These are phyloP conservation scores for Tribonema minus DNA, from an alignment of 108 stramenopile species.

Conservation along the genomic window DNA sequence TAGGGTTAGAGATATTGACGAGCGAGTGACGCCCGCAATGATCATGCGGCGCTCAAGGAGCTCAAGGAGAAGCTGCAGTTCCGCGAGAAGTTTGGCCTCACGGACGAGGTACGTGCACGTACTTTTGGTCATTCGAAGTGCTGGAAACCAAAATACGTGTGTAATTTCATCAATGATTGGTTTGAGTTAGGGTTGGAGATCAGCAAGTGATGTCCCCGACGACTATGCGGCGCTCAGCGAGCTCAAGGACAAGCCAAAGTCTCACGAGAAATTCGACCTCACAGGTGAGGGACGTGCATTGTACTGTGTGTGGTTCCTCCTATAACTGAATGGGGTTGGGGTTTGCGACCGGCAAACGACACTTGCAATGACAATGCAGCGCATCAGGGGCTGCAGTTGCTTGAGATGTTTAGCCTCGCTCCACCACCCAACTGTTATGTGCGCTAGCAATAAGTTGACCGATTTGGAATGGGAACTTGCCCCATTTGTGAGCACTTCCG, in stretches of 20 bases:
- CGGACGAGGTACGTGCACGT: conserved; percentile 84
- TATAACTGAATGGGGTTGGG: too few species aligned
- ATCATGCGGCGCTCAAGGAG: conserved; percentile 86
- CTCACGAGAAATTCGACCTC: conserved; percentile 85
- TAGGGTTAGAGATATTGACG: too few species aligned
- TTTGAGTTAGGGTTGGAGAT: too few species aligned
- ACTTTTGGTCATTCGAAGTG: conserved; percentile 76
- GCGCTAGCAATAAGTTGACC: too few species aligned
- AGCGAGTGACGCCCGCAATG: conserved; percentile 97
- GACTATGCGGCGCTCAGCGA: conserved; percentile 90
- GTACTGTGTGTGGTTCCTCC: too few species aligned
- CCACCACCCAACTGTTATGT: conserved; percentile 74
- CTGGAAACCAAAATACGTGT: too few species aligned
- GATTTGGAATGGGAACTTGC: too few species aligned
- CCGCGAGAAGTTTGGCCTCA: conserved; percentile 85
- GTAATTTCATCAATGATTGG: too few species aligned
- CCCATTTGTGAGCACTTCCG: conserved; percentile 91
- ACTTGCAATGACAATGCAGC: conserved; percentile 94
- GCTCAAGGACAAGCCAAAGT: conserved; percentile 85
- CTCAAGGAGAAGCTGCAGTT: conserved; percentile 87
- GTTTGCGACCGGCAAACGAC: too few species aligned
- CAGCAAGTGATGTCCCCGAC: conserved; percentile 96
- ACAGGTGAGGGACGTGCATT: conserved; percentile 71
- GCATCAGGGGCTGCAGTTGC: conserved; percentile 78
- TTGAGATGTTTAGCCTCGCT: conserved; percentile 88